Percentiles rank a stretch among this genome's conserved stretches.
These are phyloP conservation scores for Diaporthe aspalathi DNA, from an alignment of 2,329 filamentous ascomycete genomes.

Conservation along the genomic window DNA sequence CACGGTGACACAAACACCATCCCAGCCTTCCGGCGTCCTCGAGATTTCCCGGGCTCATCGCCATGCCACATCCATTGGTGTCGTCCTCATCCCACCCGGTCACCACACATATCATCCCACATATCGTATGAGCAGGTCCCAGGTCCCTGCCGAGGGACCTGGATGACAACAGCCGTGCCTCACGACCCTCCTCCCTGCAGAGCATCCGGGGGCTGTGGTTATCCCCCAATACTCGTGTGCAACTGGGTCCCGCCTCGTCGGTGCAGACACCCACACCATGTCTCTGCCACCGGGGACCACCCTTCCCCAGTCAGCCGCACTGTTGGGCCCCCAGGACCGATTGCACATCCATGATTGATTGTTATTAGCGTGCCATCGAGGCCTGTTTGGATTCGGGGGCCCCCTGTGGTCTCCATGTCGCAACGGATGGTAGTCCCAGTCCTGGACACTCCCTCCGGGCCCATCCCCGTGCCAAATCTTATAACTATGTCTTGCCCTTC, in stretches of 20 bases:
- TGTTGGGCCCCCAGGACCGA: slow-evolving; percentile 18
- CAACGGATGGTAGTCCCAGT: slow-evolving; percentile 3
- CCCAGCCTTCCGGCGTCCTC: neutral
- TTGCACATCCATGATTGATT: slow-evolving; percentile 14
- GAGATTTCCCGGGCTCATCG: neutral
- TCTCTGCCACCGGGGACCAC: slow-evolving; percentile 11
- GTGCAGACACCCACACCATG: slow-evolving; percentile 22
- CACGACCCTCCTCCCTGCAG: neutral
- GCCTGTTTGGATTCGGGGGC: slow-evolving; percentile 26
- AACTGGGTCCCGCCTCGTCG: neutral
- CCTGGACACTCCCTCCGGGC: slow-evolving; percentile 19
- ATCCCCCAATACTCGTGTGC: neutral
- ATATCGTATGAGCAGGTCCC: neutral
- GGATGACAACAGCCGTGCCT: no score
- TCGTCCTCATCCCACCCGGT: slow-evolving; percentile 4
- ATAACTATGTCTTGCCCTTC: slow-evolving; percentile 24
- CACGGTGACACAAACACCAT: neutral
- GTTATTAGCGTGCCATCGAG: slow-evolving; percentile 31
- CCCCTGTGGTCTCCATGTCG: slow-evolving; percentile 30
- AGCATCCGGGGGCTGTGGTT: neutral
- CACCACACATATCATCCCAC: no score
- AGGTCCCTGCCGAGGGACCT: neutral
- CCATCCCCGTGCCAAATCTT: slow-evolving; percentile 16
- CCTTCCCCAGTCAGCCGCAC: slow-evolving; percentile 19
- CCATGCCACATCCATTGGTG: neutral